Conservation (phyloP, 2,329 filamentous ascomycete species). For the Monosporascus sp. region DNA sequence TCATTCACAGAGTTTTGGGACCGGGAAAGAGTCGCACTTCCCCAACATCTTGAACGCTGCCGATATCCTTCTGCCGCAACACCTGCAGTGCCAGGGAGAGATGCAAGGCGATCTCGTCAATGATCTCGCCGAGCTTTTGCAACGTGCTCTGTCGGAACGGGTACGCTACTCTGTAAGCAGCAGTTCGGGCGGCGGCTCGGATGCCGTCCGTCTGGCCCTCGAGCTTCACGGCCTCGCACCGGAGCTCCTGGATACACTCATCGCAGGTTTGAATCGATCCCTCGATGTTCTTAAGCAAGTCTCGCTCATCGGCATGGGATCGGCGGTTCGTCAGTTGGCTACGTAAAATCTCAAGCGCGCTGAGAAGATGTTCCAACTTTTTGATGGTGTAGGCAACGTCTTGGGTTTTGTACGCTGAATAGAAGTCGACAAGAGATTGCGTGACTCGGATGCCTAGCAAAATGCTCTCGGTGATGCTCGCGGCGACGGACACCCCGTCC, state of each 20-base stretch:
- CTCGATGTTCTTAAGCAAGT: conserved; percentile 3
- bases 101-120: background rate
- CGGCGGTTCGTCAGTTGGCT: background rate
- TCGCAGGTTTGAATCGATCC: background rate
- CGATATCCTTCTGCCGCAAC: background rate
- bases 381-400: too few species aligned
- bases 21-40: too few species aligned
- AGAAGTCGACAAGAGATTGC: too few species aligned
- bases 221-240: conserved; percentile 3
- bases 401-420: too few species aligned
- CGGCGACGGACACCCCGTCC: too few species aligned
- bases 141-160: conserved; percentile 1
- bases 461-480: too few species aligned
- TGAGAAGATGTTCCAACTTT: too few species aligned
- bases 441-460: too few species aligned
- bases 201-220: conserved; percentile 5
- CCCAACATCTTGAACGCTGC: background rate
- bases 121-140: background rate
- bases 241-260: conserved; percentile 4
- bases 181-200: background rate
- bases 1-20: too few species aligned
- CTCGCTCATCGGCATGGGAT: conserved; percentile 2
- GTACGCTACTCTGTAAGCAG: background rate
- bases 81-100: background rate
- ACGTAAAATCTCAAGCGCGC: too few species aligned